A percentile compares a stretch with the other conserved stretches of the same genome.
Conservation (phyloP, 2,329 filamentous ascomycete species). For the Exutisphaerella laricina region DNA sequence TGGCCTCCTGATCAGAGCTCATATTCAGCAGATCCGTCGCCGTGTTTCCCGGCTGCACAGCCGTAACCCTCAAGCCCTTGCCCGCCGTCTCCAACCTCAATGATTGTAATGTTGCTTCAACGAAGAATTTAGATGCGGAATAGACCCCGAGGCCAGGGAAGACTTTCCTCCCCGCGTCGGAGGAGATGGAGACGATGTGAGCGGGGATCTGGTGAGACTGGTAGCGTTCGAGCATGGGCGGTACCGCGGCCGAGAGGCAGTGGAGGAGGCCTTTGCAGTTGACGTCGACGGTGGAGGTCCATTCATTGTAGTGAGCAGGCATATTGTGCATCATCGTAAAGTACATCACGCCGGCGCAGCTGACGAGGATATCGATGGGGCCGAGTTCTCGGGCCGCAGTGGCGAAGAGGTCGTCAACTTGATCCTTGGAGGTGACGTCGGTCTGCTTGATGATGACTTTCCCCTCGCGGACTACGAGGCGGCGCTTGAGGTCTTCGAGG, state of each 20-base stretch:
- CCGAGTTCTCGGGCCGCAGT: conserved; percentile 59
- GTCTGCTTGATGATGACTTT: conserved; percentile 65
- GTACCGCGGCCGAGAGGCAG: conserved; percentile 63
- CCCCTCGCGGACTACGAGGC: conserved; percentile 52
- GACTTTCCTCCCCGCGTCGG: conserved; percentile 73
- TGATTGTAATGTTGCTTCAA: conserved; percentile 72
- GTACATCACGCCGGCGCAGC: conserved; percentile 81
- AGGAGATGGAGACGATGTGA: conserved; percentile 76
- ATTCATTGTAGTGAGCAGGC: conserved; percentile 64
- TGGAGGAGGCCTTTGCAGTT: conserved; percentile 80
- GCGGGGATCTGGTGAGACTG: conserved; percentile 69
- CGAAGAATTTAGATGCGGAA: conserved; percentile 78
- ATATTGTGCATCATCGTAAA: conserved; percentile 83
- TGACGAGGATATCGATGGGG: conserved; percentile 70
- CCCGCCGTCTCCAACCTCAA: conserved; percentile 71
- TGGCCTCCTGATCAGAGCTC: conserved; percentile 68
- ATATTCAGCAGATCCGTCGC: conserved; percentile 67
- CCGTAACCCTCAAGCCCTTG: conserved; percentile 65
- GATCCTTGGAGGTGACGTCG: conserved; percentile 61
- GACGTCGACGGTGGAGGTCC: conserved; percentile 76
- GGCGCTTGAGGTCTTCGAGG: conserved; percentile 61
- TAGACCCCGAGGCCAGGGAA: conserved; percentile 79
- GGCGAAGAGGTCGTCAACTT: conserved; percentile 62
- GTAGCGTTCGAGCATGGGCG: conserved; percentile 64
- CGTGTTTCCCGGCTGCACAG: conserved; percentile 72